These are phyloP conservation scores for Rhizopus arrhizus DNA, from an alignment of 371 early-diverging fungal species.

Conservation along the genomic window DNA sequence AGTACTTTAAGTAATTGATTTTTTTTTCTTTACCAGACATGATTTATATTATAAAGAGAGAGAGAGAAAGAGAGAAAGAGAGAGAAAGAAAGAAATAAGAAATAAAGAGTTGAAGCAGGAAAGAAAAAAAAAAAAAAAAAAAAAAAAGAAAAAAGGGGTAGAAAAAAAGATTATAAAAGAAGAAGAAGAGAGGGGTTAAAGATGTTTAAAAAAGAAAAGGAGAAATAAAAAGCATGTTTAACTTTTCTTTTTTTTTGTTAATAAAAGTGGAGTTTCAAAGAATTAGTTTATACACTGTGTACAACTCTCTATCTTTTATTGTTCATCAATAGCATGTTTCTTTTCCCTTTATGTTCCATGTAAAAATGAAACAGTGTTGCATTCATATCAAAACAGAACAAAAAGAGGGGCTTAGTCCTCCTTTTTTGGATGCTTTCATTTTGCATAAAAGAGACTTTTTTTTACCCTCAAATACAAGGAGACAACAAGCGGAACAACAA, in stretches of 20 bases:
- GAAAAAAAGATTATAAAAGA: background rate
- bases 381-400: conserved; percentile 7
- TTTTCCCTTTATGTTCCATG: conserved; percentile 15
- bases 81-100: conserved; percentile 11
- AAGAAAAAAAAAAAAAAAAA: conserved; percentile 18
- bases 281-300: no score
- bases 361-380: background rate
- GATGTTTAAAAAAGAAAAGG: no score
- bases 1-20: background rate
- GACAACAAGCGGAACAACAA: no score
- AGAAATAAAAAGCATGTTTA: no score
- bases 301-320: no score
- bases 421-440: background rate
- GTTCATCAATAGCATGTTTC: conserved; percentile 6
- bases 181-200: no score
- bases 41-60: background rate
- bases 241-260: no score
- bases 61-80: conserved; percentile 4
- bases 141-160: conserved; percentile 14
- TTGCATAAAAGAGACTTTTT: no score
- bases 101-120: background rate
- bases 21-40: conserved; percentile 37
- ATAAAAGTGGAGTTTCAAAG: no score
- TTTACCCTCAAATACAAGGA: no score
- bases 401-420: conserved; percentile 39